Base-by-base conservation (phyloP, 768 basidiomycete genomes). In the Leccinum ochraceum region DNA sequence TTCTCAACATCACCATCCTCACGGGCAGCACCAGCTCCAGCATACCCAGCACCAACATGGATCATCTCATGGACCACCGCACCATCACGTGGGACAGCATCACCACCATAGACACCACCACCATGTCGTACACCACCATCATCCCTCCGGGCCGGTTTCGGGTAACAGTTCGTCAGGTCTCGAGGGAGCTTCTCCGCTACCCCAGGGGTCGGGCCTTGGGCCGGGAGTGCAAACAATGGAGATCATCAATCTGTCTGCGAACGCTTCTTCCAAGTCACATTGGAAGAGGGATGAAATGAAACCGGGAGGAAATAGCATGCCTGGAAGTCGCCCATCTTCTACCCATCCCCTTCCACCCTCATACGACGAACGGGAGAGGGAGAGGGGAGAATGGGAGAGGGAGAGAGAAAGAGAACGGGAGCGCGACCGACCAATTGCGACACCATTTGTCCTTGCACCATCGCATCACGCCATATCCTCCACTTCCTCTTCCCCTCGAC, bases 401-500 rank as follows among this genome's bases (percentile, higher is more conserved):
- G 70, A 69, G 3, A 39, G 67, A 9, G 67, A 69, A 4, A 64
- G 75, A 53, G 76, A 80, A 17, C 76, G 82, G 48, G 82, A 81
- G 16, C 77, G 79, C 39, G 85, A 86, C 56, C 76, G 85, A 58
- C 82, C 82, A 2, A 69, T 81, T 51, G 78, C 83, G 6, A 81
- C 79, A 44, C 81, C 84, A 3, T 86, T 86, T 64, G 81, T 79
- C 8, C 80, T 86, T 72, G 77, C 74, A 7, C 79, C 83, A 6
- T 77, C 80, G 32, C 26, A 81, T 56, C 72, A 73, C 30, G 63
- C 69, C 37, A 73, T 76, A 20, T 53, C 68, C 22, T 72, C 74
- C 16, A 68, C 74, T 42, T 64, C 70, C 5, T 77, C 77, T 37
- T 83, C 83, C 4, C 79, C 82, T 2, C 71, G 74, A 54, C 81